Evolutionary conservation across 495 filamentous ascomycete genomes (phyloP).

Genomic region (Penicillium antarcticum): DNA sequence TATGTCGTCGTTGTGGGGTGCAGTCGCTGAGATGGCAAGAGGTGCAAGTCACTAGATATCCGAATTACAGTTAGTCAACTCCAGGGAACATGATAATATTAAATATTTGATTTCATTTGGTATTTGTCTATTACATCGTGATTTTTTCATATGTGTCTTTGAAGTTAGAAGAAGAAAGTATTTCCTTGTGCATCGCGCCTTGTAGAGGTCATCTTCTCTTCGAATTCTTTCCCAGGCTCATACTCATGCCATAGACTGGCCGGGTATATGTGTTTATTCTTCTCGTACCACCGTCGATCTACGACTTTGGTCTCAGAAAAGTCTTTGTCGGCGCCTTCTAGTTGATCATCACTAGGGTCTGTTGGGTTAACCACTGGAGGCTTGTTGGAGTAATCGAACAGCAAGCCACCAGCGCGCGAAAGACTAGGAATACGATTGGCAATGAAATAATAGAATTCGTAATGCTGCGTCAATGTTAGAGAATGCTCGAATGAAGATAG

Average conservation of each 20-base stretch:
- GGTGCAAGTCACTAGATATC: conserved; percentile 11
- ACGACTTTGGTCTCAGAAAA: conserved; percentile 89
- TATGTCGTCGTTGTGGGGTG: not conserved
- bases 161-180: conserved; percentile 80
- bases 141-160: conserved; percentile 10
- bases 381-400: conserved; percentile 78
- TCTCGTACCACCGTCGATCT: conserved; percentile 92
- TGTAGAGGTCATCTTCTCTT: conserved; percentile 59
- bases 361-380: conserved; percentile 33
- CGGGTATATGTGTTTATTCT: conserved; percentile 96
- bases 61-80: not conserved
- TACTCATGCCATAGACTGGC: conserved; percentile 96
- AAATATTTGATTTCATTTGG: conserved; percentile 4
- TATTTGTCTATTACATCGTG: conserved; percentile 11
- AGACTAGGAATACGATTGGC: conserved; percentile 78
- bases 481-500: not conserved
- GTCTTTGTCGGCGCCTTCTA: conserved; percentile 80
- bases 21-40: conserved; percentile 1
- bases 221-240: conserved; percentile 83
- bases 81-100: not conserved
- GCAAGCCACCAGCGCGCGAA: conserved; percentile 43
- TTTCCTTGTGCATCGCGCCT: conserved; percentile 84
- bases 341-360: conserved; percentile 44
- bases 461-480: conserved; percentile 62
- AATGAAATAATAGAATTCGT: conserved; percentile 95